Base-by-base conservation (phyloP, 148 eudicot species). In the Fagopyrum esculentum region DNA sequence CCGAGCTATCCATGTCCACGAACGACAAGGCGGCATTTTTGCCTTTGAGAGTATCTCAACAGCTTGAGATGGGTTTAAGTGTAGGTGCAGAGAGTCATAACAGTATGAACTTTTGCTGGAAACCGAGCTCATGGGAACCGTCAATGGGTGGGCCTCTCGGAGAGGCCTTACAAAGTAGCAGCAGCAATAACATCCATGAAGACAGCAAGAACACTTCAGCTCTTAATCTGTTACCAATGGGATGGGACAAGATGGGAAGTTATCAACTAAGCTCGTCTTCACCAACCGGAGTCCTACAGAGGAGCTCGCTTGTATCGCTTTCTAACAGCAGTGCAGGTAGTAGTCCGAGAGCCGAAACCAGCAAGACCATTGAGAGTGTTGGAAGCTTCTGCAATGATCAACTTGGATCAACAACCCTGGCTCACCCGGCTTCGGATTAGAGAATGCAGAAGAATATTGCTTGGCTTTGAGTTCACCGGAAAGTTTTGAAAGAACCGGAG, bases 101-200 rank as follows among this genome's bases (percentile, higher is more conserved):
- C 66, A 79, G 59, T 9, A 80, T 78, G 71, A 80, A 76, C 49
- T 74, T 74, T 3, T 83, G 57, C 49, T 84, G 81, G 82, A 79
- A 81, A 52, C 89, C 92, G 1, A 81, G 83, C 45, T 76, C 92
- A n/a, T 89, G 93, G 89, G 90, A 81, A n/a, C 76, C 79, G 1
- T 82, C 92, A 6, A 56, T 78, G 77, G 92, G 88, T 2, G 93
- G 93, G 44, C 93, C 93, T 7, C 86, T 89, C 40, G 93, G 89
- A 9, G 93, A 89, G 81, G 93, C 82, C 2, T 57, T 89, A 57
- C 85, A 87, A 57, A 82, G 75, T 72, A 80, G 80, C 2, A 79
- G 74, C 51, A 76, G 51, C 55, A 75, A 54, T 35, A 35, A 35
- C 40, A 35, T 35, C 52, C 56, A 54, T 0, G 73, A 77, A 26